phyloP scores from a whole-genome alignment of 2,329 filamentous ascomycete species.

The Rhynchosporium agropyri region DNA sequence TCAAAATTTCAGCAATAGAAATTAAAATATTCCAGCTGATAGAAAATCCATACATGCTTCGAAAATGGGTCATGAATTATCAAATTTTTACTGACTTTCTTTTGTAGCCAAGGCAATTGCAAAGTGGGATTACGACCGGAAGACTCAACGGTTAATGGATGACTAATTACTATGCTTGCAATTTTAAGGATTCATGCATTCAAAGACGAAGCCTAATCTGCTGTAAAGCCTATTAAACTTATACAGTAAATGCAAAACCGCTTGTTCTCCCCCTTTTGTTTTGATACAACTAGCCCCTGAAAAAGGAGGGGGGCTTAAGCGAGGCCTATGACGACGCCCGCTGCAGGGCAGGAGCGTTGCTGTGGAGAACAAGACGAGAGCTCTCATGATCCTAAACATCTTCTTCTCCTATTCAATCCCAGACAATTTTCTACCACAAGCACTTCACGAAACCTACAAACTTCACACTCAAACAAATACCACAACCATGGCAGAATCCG shows the following conservation, averaged over 20 bases:
- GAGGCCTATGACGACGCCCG: conserved; percentile 13
- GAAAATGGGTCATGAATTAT: no score
- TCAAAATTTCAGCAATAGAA: no score
- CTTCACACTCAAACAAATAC: not conserved
- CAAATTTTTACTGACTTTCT: no score
- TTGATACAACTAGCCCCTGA: not conserved
- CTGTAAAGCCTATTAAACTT: not conserved
- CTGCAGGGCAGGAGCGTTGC: conserved; percentile 1
- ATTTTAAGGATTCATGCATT: no score
- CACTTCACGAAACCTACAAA: not conserved
- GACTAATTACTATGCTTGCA: not conserved
- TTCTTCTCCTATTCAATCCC: not conserved
- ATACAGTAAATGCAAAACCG: not conserved
- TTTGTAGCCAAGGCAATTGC: no score
- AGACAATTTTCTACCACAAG: not conserved
- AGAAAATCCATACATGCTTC: no score
- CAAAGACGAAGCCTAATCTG: no score
- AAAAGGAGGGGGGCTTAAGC: conserved; percentile 10
- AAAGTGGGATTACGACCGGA: no score
- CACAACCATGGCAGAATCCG: conserved; percentile 31
- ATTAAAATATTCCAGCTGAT: no score
- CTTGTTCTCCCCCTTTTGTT: not conserved
- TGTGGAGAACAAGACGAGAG: conserved; percentile 9
- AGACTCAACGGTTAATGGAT: not conserved
- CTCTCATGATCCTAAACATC: conserved; percentile 10